A percentile compares a stretch with the other conserved stretches of the same genome.
Evolutionary conservation across 805 yeast genomes (phyloP).

Genomic region (Metschnikowia kunwiensis): DNA sequence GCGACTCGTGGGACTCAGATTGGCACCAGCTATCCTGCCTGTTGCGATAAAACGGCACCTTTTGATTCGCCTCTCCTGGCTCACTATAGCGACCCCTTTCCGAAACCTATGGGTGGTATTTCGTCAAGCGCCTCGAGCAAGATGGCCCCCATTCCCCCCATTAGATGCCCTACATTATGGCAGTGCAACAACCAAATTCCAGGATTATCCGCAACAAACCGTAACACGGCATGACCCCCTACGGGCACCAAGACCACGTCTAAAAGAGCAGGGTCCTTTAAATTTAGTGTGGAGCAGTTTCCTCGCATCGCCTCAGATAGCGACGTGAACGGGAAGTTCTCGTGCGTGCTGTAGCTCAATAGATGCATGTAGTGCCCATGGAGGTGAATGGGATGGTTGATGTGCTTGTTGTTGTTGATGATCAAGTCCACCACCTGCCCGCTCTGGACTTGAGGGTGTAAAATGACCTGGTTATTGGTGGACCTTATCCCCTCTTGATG

Average conservation of each 20-base stretch:
- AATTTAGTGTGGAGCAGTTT: constrained; percentile 18
- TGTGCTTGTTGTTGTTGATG: constrained; percentile 25
- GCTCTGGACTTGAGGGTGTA: constrained; percentile 17
- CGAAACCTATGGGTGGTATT: too few relatives aligned
- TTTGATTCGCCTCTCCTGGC: too few relatives aligned
- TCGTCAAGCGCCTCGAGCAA: constrained; percentile 17
- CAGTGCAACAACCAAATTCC: constrained; percentile 35
- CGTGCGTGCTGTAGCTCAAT: constrained; percentile 23
- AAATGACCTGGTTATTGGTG: neutral
- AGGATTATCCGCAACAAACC: constrained; percentile 32
- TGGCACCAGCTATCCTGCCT: too few relatives aligned
- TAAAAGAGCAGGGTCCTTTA: constrained; percentile 23
- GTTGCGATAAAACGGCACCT: too few relatives aligned
- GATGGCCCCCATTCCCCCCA: constrained; percentile 31
- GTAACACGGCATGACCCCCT: constrained; percentile 31
- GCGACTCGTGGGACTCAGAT: too few relatives aligned
- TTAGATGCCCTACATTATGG: constrained; percentile 33
- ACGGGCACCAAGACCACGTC: constrained; percentile 29
- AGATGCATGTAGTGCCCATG: constrained; percentile 35
- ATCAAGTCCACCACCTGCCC: constrained; percentile 34
- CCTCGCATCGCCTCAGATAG: constrained; percentile 24
- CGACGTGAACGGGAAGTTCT: constrained; percentile 23
- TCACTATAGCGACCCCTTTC: too few relatives aligned
- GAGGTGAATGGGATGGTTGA: constrained; percentile 35
- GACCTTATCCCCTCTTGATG: neutral